A percentile compares a stretch with the other conserved stretches of the same genome.
Evolutionary conservation across 2,329 filamentous ascomycete genomes (phyloP).

Genomic region (Pseudocercospora cruenta): DNA sequence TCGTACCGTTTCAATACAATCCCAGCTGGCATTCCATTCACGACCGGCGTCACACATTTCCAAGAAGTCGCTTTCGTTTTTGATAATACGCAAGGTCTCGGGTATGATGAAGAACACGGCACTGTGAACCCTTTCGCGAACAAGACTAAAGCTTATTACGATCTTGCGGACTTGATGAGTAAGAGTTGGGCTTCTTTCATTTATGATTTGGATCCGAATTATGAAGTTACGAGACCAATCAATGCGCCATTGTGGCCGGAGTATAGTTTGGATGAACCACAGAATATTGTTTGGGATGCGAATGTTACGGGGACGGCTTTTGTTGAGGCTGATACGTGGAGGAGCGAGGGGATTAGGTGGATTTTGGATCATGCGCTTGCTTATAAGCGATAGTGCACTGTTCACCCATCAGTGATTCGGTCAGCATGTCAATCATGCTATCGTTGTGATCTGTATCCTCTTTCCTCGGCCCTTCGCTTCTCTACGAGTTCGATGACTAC

Average conservation of each 20-base stretch:
- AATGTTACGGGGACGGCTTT: slow-evolving; percentile 42
- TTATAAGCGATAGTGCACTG: slow-evolving; percentile 17
- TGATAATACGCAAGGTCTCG: slow-evolving; percentile 48
- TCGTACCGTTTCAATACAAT: slow-evolving; percentile 66
- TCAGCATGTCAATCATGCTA: not conserved
- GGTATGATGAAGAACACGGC: slow-evolving; percentile 41
- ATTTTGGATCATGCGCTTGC: slow-evolving; percentile 41
- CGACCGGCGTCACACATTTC: slow-evolving; percentile 58
- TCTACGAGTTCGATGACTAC: slow-evolving; percentile 70
- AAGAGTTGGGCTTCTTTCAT: slow-evolving; percentile 52
- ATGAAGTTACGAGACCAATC: slow-evolving; percentile 10
- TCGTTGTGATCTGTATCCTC: slow-evolving; percentile 3
- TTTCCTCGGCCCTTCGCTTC: slow-evolving; percentile 67
- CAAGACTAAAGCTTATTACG: slow-evolving; percentile 42
- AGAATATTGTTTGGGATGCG: slow-evolving; percentile 53
- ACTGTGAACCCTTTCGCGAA: slow-evolving; percentile 41
- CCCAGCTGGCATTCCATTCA: slow-evolving; percentile 48
- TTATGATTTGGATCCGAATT: slow-evolving; percentile 45
- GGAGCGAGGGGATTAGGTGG: slow-evolving; percentile 49
- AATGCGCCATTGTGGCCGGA: slow-evolving; percentile 43
- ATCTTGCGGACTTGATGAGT: slow-evolving; percentile 49
- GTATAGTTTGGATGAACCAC: slow-evolving; percentile 42
- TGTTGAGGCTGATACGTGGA: slow-evolving; percentile 49
- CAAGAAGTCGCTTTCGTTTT: slow-evolving; percentile 51
- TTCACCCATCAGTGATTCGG: too few species aligned